A percentile compares a stretch with the other conserved stretches of the same genome.
phyloP scores from a whole-genome alignment of 2,329 filamentous ascomycete genomes.

The Penicillium sp. region DNA sequence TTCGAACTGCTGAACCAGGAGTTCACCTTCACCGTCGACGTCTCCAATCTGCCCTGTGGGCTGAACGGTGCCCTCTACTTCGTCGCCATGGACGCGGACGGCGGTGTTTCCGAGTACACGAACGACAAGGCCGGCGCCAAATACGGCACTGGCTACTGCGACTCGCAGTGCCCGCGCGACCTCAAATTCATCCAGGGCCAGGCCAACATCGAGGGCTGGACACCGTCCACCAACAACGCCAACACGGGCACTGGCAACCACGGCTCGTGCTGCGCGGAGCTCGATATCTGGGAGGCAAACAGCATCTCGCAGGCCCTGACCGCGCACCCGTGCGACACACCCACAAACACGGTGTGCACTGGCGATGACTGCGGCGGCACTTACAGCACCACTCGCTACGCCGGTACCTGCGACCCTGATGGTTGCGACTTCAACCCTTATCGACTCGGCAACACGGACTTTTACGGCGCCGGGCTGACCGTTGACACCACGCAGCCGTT shows the following conservation, averaged over 20 bases:
- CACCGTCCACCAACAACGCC: constrained; percentile 49
- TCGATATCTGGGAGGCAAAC: constrained; percentile 71
- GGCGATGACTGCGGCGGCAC: constrained; percentile 53
- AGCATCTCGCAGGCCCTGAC: constrained; percentile 61
- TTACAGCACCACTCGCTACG: constrained; percentile 53
- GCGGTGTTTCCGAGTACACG: constrained; percentile 51
- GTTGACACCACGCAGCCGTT: constrained; percentile 59
- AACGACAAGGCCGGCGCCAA: constrained; percentile 56
- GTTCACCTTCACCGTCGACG: constrained; percentile 69
- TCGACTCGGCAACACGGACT: constrained; percentile 61
- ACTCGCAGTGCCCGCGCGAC: constrained; percentile 55
- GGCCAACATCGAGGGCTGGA: constrained; percentile 55
- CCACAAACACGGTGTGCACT: constrained; percentile 50
- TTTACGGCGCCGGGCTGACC: constrained; percentile 58
- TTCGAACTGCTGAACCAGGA: constrained; percentile 65
- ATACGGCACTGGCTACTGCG: constrained; percentile 63
- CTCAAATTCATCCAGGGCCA: constrained; percentile 52
- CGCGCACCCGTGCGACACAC: constrained; percentile 58
- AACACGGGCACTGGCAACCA: constrained; percentile 52
- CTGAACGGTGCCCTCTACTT: constrained; percentile 70
- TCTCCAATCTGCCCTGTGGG: constrained; percentile 64
- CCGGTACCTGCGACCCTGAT: constrained; percentile 62
- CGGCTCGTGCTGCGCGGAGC: constrained; percentile 64
- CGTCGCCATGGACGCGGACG: constrained; percentile 49
- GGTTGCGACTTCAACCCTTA: constrained; percentile 69